Conservation (phyloP, 1,284 basidiomycete genomes). For the Meira nashicola region DNA sequence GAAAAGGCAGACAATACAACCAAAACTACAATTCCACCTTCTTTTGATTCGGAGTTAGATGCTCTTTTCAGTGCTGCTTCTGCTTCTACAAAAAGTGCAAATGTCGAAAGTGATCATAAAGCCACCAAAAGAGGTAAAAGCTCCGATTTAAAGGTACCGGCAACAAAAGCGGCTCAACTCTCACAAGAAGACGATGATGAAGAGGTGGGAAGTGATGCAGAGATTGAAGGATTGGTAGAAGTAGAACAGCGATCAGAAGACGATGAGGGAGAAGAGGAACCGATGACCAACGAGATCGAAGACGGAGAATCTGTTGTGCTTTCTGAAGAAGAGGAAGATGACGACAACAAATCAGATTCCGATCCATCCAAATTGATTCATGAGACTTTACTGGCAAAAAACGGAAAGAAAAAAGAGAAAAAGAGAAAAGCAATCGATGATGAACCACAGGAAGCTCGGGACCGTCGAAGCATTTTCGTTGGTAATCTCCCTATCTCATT, state of each 20-base stretch:
- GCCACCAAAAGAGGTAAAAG: no score
- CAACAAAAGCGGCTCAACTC: not conserved
- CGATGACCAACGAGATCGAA: conserved; percentile 1
- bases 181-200: conserved; percentile 3
- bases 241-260: not conserved
- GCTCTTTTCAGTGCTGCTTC: conserved; percentile 32
- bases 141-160: not conserved
- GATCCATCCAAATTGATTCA: conserved; percentile 47
- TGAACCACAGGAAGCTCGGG: conserved; percentile 54
- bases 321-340: conserved; percentile 25
- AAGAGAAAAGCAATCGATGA: conserved; percentile 35
- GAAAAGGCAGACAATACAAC: not conserved
- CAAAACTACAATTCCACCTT: not conserved
- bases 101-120: no score
- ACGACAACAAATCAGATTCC: conserved; percentile 17
- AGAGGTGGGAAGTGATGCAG: not conserved
- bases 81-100: not conserved
- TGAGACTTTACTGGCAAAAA: conserved; percentile 46
- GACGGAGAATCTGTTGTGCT: conserved; percentile 13
- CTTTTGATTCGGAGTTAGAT: conserved; percentile 43
- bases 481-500: conserved; percentile 70
- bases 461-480: conserved; percentile 83
- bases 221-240: not conserved
- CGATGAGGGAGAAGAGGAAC: not conserved
- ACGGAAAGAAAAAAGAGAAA: conserved; percentile 13